Evolutionary conservation across 306 rosid species (phyloP).

Genomic region (Vigna trinervia): DNA sequence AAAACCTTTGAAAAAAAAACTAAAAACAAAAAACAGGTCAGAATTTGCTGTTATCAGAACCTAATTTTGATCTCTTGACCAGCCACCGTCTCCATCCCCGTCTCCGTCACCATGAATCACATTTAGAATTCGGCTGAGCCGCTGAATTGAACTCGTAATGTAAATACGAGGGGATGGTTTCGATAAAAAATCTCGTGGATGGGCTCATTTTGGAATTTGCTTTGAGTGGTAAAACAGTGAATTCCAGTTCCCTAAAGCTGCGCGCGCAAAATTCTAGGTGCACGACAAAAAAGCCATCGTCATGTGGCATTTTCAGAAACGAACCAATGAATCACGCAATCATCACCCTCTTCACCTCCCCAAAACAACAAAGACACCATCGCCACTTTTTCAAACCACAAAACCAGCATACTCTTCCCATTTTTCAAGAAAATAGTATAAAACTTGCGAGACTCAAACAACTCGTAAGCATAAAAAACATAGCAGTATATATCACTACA

Average conservation of each 20-base stretch:
- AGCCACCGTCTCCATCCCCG: too few relatives aligned
- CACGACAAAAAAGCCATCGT: constrained; percentile 36
- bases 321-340: constrained; percentile 25
- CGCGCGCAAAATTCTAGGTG: constrained; percentile 43
- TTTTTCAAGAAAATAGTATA: not conserved
- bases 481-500: not conserved
- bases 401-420: not conserved
- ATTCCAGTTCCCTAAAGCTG: constrained; percentile 29
- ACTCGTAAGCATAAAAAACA: not conserved
- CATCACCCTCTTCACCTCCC: constrained; percentile 9
- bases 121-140: too few relatives aligned
- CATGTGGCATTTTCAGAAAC: constrained; percentile 40
- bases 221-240: not conserved
- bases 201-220: too few relatives aligned
- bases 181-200: too few relatives aligned
- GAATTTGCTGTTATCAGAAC: too few relatives aligned
- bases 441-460: constrained; percentile 5
- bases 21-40: too few relatives aligned
- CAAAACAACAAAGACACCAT: constrained; percentile 1
- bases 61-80: too few relatives aligned
- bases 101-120: too few relatives aligned
- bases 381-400: constrained; percentile 31
- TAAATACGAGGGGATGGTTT: too few relatives aligned
- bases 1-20: too few relatives aligned
- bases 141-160: too few relatives aligned